Conservation (phyloP, 1,139 yeast species). For the Nakaseomyces kungkrabaensis region DNA sequence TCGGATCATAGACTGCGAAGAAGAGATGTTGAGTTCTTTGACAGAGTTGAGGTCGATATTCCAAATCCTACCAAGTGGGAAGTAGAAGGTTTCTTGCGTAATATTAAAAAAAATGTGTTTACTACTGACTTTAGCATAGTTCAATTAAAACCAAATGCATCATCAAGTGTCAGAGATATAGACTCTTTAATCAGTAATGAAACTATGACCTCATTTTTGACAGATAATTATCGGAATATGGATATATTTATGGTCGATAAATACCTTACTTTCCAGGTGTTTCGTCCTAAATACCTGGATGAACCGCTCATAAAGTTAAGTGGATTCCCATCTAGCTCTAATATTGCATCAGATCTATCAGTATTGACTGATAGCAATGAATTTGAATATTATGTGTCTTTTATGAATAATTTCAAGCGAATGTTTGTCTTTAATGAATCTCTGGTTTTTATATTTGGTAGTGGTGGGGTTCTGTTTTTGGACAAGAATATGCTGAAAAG, state of each 20-base stretch:
- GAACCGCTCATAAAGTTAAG: conserved; percentile 15
- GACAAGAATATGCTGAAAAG: conserved; percentile 13
- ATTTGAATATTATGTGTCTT: conserved; percentile 9
- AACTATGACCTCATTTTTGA: conserved; percentile 17
- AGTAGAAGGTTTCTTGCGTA: conserved; percentile 13
- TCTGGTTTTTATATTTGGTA: conserved; percentile 17
- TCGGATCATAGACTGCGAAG: conserved; percentile 2
- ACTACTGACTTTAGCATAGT: conserved; percentile 16
- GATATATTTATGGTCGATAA: conserved; percentile 19
- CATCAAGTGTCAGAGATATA: neutral
- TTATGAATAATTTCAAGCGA: conserved; percentile 17
- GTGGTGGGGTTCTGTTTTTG: conserved; percentile 18
- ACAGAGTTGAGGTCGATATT: conserved; percentile 10
- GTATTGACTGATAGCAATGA: conserved; percentile 4
- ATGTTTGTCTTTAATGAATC: conserved; percentile 18
- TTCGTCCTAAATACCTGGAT: conserved; percentile 20
- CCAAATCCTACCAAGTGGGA: conserved; percentile 11
- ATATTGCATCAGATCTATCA: neutral
- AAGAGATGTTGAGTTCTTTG: conserved; percentile 1
- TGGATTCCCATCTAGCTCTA: conserved; percentile 8
- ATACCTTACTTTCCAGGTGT: conserved; percentile 13
- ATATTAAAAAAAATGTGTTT: conserved; percentile 15
- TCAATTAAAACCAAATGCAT: conserved; percentile 5
- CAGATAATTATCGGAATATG: conserved; percentile 21
- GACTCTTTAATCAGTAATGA: neutral